A percentile compares a stretch with the other conserved stretches of the same genome.
These are phyloP conservation scores for Cudoniella acicularis DNA, from an alignment of 495 filamentous ascomycete species.

Conservation along the genomic window DNA sequence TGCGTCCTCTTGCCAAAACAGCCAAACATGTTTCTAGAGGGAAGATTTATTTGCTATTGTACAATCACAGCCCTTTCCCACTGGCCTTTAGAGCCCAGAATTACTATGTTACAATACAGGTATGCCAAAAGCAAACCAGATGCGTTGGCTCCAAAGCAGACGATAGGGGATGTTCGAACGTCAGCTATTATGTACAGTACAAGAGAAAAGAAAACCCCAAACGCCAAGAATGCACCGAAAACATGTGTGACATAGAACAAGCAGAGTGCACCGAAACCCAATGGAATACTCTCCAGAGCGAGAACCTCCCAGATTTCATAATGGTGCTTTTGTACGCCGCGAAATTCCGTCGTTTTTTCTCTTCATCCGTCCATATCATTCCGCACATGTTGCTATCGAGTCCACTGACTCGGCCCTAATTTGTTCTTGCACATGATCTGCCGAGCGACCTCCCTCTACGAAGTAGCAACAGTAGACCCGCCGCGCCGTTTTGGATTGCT, in stretches of 20 bases:
- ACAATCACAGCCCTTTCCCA: too few relatives aligned
- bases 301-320: not conserved
- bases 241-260: not conserved
- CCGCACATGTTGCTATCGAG: not conserved
- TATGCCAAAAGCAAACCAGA: not conserved
- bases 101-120: not conserved
- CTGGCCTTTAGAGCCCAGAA: not conserved
- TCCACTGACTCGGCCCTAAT: too few relatives aligned
- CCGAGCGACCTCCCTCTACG: not conserved
- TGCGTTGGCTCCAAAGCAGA: not conserved
- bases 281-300: not conserved
- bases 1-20: not conserved
- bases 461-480: conserved; percentile 23
- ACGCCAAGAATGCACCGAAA: not conserved
- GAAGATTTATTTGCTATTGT: not conserved
- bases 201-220: not conserved
- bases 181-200: not conserved
- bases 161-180: not conserved
- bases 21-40: not conserved
- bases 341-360: not conserved
- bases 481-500: conserved; percentile 70
- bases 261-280: not conserved
- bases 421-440: too few relatives aligned
- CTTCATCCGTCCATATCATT: not conserved
- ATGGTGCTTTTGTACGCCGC: conserved; percentile 1